phyloP scores from a whole-genome alignment of 129 eudicot genomes.

The Cynara cardunculus region DNA sequence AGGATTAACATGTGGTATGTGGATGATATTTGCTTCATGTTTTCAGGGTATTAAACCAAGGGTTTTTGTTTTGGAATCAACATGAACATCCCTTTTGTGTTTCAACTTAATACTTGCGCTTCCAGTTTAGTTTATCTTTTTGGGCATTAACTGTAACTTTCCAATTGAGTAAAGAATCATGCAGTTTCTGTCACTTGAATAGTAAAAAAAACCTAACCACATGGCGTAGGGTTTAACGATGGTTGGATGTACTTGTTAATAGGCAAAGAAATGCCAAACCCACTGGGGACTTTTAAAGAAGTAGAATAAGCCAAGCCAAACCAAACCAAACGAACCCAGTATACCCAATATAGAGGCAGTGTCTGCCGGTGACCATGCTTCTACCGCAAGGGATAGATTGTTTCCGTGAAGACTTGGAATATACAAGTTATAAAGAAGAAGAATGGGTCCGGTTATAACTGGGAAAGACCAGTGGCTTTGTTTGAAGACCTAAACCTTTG shows the following conservation, averaged over 20 bases:
- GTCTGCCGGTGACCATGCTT: no score
- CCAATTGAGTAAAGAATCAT: not conserved
- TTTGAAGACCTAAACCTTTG: not conserved
- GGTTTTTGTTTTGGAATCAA: not conserved
- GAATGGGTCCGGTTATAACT: not conserved
- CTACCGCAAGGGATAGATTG: not conserved
- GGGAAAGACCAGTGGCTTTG: not conserved
- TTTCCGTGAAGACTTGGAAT: not conserved
- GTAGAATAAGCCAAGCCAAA: no score
- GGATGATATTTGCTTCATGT: conserved; percentile 17
- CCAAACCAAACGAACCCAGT: no score
- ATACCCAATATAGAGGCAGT: no score
- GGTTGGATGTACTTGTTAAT: not conserved
- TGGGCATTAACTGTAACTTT: not conserved
- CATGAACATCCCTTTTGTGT: not conserved
- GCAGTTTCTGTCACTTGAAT: not conserved
- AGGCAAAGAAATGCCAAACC: not conserved
- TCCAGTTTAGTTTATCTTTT: not conserved
- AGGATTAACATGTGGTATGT: not conserved
- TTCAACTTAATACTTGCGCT: not conserved
- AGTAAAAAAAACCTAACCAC: not conserved
- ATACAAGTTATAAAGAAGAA: not conserved
- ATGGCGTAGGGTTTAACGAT: not conserved
- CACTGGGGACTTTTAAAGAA: not conserved
- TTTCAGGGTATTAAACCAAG: not conserved